Conservation (phyloP, 331 rosid genomes). For the Prunus yedoensis region DNA sequence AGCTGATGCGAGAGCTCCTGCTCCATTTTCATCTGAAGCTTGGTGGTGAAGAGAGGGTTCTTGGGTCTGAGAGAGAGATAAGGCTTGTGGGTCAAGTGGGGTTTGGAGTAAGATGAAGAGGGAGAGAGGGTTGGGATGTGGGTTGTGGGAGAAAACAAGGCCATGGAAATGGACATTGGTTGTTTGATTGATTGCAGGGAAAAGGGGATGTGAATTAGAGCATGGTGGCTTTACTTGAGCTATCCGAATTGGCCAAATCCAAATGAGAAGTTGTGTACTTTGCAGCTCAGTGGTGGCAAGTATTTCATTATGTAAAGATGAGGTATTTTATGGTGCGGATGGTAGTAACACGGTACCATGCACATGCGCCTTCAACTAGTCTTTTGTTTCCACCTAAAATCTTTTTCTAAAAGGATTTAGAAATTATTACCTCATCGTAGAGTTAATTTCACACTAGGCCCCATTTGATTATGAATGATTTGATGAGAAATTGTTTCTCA, state of each 20-base stretch:
- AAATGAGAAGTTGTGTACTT: background rate
- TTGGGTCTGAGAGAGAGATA: conserved; percentile 40
- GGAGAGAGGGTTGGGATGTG: conserved; percentile 41
- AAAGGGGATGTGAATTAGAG: conserved; percentile 18
- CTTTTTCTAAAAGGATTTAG: no score
- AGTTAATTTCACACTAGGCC: no score
- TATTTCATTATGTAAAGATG: no score
- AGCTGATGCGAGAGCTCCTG: conserved; percentile 39
- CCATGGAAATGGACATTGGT: conserved; percentile 64
- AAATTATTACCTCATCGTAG: no score
- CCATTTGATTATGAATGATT: no score
- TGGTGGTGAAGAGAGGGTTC: conserved; percentile 27
- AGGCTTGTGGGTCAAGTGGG: conserved; percentile 36
- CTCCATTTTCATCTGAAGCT: conserved; percentile 61
- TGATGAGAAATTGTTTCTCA: no score
- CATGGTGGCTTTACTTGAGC: conserved; percentile 19
- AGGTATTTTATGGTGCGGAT: no score
- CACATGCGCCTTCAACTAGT: no score
- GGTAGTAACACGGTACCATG: no score
- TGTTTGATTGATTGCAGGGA: conserved; percentile 3
- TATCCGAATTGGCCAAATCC: conserved; percentile 19
- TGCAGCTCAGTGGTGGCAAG: background rate
- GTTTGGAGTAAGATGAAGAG: conserved; percentile 39
- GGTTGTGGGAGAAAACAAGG: conserved; percentile 66
- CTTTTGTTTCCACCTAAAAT: no score